Evolutionary conservation across 805 yeast species (phyloP), one percentile per base, ranked within the genome.

Genomic region (Saccharomycodes ludwigii): DNA sequence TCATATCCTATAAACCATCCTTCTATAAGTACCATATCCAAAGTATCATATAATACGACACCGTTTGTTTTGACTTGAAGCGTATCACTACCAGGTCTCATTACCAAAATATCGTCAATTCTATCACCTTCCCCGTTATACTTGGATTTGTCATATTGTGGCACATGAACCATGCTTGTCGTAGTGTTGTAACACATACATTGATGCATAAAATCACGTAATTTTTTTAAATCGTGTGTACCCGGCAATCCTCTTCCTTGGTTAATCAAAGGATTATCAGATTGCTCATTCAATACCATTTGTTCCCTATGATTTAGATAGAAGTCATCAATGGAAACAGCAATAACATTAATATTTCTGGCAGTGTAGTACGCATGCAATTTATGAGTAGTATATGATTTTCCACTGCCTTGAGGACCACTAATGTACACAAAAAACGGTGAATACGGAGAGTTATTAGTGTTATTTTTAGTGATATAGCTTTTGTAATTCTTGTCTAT

Each of bases 1-100:
- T 48, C 39, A 48, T 73, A 88, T 2, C 97, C 97, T 16, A 73
- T 66, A 58, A 86, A 84, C 98, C 98, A 88, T 4, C 97, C 98
- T 56, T 88, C 98, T 24, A 91, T 63, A 2, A 88, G 52, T 3
- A 88, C 65, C 3, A 85, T 66, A 44, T 80, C 83, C 3, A 72
- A 61, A 2, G 68, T 66, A 2, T 38, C 35, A 0, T 45, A 44
- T 4, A n/a, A n/a, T n/a, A n/a, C n/a, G n/a, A n/a, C n/a, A n/a
- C n/a, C n/a, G n/a, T n/a, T n/a, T n/a, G n/a, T n/a, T n/a, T n/a
- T n/a, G n/a, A n/a, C n/a, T n/a, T n/a, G n/a, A n/a, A n/a, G n/a
- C n/a, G n/a, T n/a, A n/a, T n/a, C n/a, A n/a, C n/a, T n/a, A n/a
- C n/a, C n/a, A n/a, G n/a, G n/a, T n/a, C n/a, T 55, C 50, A 3